Base-by-base conservation (phyloP, 2,329 filamentous ascomycete species). In the Penicillium hordei region DNA sequence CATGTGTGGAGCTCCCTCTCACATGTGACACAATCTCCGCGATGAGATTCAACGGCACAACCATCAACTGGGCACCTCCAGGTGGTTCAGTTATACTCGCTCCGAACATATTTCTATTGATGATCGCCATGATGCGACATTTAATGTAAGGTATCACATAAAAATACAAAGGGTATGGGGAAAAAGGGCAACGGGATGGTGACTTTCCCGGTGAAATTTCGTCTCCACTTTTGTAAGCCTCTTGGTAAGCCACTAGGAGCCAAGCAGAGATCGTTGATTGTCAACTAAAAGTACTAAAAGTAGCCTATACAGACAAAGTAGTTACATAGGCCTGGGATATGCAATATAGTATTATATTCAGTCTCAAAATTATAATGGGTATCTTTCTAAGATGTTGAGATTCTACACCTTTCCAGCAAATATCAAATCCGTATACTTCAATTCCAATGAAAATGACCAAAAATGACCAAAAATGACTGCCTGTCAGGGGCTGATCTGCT, bases 31-130 rank as follows among this genome's bases (percentile, higher is more conserved):
- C 75, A 56, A 87, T 85, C 57, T 80, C 74, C 33, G 81, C 82
- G 59, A 87, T 78, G 42, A 86, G 72, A 63, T 86, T 84, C 65
- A 87, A 71, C 13, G 85, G 85, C 9, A 87, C 75, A 23, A 68
- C 64, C 67, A 76, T 67, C 59, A 78, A 57, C 46, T 70, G 71
- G 5, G 66, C 62, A 36, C 67, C 68, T 25, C 65, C 61, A 44
- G 72, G 71, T 25, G 52, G 64, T 50, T 75, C 69, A 17, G 60
- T 62, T 61, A 76, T 66, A 60, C 63, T 72, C 57, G 70, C 71
- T 48, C 70, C 72, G 61, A 78, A 76, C 75, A 78, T 76, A 59
- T 76, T 77, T 58, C 59, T 65, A 60, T 77, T 75, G 70, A 77
- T 73, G 56, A 70, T 64, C 66, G 70, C 70, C 76, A 78, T 78